Evolutionary conservation across 2,329 filamentous ascomycete species (phyloP).

Genomic region (Microdochium trichocladiopsis): DNA sequence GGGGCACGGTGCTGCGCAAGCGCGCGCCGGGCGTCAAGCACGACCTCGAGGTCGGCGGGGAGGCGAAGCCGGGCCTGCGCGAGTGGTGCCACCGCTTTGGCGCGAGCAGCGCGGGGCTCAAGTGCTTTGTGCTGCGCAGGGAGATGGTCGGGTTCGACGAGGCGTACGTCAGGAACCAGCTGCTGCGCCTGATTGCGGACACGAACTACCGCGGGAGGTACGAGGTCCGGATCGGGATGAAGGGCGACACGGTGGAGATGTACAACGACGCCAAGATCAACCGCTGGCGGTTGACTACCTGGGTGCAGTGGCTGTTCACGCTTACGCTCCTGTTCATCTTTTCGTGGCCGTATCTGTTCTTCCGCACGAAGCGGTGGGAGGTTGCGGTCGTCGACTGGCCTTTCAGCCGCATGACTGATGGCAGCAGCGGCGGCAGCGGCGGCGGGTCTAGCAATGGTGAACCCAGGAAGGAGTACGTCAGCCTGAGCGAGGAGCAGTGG

Average conservation of each 20-base stretch:
- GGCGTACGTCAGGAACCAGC: conserved; percentile 37
- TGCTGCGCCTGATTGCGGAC: conserved; percentile 50
- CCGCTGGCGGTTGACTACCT: conserved; percentile 54
- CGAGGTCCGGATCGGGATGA: conserved; percentile 50
- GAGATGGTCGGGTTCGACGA: conserved; percentile 55
- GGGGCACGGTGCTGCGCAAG: conserved; percentile 52
- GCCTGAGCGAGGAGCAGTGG: conserved; percentile 51
- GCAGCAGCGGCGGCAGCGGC: conserved; percentile 3
- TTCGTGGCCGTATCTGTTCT: conserved; percentile 63
- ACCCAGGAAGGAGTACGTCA: conserved; percentile 40
- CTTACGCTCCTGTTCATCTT: conserved; percentile 63
- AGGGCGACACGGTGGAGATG: conserved; percentile 49
- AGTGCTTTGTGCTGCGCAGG: conserved; percentile 45
- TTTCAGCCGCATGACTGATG: conserved; percentile 31
- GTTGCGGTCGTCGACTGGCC: conserved; percentile 56
- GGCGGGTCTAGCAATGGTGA: too few species aligned
- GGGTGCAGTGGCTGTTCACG: conserved; percentile 59
- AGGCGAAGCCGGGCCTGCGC: conserved; percentile 29
- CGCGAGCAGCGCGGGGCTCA: conserved; percentile 48
- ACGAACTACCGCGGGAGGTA: conserved; percentile 63
- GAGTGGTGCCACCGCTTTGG: conserved; percentile 67
- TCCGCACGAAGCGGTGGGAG: conserved; percentile 61
- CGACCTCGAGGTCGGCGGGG: conserved; percentile 34
- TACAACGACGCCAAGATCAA: conserved; percentile 59
- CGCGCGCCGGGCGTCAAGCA: conserved; percentile 25